A percentile compares a stretch with the other conserved stretches of the same genome.
phyloP scores from a whole-genome alignment of 2,329 filamentous ascomycete genomes.

The Tolypocladium sp. region DNA sequence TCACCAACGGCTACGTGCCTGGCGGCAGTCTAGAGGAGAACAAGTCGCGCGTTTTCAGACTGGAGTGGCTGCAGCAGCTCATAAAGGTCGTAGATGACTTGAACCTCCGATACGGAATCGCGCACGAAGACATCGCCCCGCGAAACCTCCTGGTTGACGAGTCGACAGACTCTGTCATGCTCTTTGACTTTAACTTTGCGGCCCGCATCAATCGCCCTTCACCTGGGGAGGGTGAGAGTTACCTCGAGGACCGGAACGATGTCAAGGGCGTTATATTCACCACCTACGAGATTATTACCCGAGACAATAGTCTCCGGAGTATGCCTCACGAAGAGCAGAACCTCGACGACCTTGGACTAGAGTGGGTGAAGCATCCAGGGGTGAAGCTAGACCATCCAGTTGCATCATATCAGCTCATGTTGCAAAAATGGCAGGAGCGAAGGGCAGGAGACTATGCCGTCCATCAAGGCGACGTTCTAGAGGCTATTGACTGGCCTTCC shows the following conservation, averaged over 20 bases:
- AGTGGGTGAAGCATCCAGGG: neutral
- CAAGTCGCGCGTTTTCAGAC: neutral
- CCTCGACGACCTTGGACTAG: neutral
- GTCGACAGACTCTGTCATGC: neutral
- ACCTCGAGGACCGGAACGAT: neutral
- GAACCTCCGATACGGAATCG: neutral
- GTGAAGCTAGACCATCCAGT: neutral
- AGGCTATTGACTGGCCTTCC: neutral
- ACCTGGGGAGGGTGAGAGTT: neutral
- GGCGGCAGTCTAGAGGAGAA: neutral
- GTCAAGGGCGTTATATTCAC: neutral
- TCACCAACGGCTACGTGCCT: neutral
- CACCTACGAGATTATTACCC: neutral
- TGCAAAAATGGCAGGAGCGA: neutral
- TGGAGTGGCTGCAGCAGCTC: neutral
- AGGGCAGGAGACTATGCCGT: neutral
- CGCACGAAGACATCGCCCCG: neutral
- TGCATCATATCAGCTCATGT: neutral
- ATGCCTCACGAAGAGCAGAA: neutral
- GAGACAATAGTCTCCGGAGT: neutral
- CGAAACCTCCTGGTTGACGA: neutral
- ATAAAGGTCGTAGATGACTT: neutral
- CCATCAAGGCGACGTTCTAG: neutral
- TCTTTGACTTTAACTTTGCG: neutral
- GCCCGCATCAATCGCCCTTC: neutral